Percentiles rank a stretch among this genome's conserved stretches.
Conservation (phyloP, 2,329 filamentous ascomycete species). For the Tolypocladium pustulatum region DNA sequence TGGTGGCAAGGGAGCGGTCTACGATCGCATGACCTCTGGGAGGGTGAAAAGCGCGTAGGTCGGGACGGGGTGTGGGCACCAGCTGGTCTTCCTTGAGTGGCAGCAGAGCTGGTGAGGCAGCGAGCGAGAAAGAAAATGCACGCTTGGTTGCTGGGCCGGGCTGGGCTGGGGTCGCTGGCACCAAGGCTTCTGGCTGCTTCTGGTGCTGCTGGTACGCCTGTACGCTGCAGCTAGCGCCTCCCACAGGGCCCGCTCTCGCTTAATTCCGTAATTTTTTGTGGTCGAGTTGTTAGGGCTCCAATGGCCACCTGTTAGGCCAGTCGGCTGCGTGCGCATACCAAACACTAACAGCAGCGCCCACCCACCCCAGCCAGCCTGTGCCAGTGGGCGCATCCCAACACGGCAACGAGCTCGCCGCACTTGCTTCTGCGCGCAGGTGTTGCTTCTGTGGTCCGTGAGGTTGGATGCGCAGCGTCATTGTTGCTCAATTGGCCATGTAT, state of each 20-base stretch:
- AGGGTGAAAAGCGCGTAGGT: slow-evolving; percentile 9
- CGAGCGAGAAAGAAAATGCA: slow-evolving; percentile 4
- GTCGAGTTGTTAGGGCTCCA: slow-evolving; percentile 14
- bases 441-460: background rate
- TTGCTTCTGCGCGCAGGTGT: background rate
- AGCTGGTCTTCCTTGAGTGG: background rate
- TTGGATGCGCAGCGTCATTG: background rate
- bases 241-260: slow-evolving; percentile 7
- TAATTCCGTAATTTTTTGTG: slow-evolving; percentile 14
- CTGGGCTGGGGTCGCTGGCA: background rate
- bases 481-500: background rate
- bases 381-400: background rate
- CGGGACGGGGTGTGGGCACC: slow-evolving; percentile 7
- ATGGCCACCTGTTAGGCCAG: background rate
- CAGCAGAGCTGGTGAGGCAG: background rate
- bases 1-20: slow-evolving; percentile 19
- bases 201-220: background rate
- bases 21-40: slow-evolving; percentile 28
- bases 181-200: slow-evolving; percentile 1
- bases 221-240: background rate
- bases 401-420: background rate
- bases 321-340: background rate
- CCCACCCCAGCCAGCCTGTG: background rate
- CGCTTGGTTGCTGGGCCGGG: slow-evolving; percentile 1
- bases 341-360: slow-evolving; percentile 3